These are phyloP conservation scores for Echium plantagineum DNA, from an alignment of 257 asterid species.

Conservation along the genomic window DNA sequence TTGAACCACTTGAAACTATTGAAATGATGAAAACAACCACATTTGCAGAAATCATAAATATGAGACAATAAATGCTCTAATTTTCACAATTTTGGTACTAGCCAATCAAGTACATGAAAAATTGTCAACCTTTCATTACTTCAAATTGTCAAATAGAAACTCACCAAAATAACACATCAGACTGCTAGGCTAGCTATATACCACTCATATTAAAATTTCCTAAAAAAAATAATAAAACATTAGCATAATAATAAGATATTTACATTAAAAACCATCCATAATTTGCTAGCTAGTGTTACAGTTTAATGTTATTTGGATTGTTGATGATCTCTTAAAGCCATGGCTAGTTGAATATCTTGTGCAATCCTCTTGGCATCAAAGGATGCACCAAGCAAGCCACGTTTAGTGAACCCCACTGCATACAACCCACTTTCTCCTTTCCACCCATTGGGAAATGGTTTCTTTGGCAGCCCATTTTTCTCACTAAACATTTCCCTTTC, in stretches of 20 bases:
- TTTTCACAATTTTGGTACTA: conserved; percentile 20
- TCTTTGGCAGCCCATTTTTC: conserved; percentile 81
- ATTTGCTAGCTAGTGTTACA: conserved; percentile 10
- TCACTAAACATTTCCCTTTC: conserved; percentile 72
- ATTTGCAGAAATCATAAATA: conserved; percentile 13
- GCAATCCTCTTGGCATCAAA: conserved; percentile 84
- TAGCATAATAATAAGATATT: conserved; percentile 13
- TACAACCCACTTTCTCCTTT: conserved; percentile 81
- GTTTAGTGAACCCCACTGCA: conserved; percentile 95
- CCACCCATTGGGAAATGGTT: conserved; percentile 93
- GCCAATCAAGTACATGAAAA: conserved; percentile 14
- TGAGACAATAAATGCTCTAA: conserved; percentile 14
- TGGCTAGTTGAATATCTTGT: conserved; percentile 32
- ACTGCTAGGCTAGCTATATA: not conserved
- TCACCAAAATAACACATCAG: not conserved
- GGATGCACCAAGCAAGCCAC: conserved; percentile 96
- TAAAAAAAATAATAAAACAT: conserved; percentile 1
- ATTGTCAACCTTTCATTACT: not conserved
- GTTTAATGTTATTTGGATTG: conserved; percentile 1
- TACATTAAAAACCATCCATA: too few species aligned
- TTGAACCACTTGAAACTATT: conserved; percentile 16
- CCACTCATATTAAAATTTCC: too few species aligned
- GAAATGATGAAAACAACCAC: conserved; percentile 17
- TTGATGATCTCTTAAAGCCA: not conserved
- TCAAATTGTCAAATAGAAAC: not conserved